Evolutionary conservation across 2,329 filamentous ascomycete genomes (phyloP).

Genomic region (Cladophialophora bantiana): DNA sequence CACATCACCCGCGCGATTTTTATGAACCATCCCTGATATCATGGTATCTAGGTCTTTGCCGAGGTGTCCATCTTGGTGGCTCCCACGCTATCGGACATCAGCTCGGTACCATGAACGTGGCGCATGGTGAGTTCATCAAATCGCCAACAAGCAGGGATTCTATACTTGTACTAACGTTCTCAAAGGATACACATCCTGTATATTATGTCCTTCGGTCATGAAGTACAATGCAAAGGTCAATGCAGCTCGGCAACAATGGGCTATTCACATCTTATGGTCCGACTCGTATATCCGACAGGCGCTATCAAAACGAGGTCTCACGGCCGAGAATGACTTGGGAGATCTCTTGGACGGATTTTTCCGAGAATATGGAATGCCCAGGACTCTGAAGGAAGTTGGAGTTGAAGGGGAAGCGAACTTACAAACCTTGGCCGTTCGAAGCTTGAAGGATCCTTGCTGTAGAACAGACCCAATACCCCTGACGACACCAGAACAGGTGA

Average conservation of each 20-base stretch:
- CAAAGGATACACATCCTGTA: conserved; percentile 20
- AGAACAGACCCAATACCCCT: conserved; percentile 12
- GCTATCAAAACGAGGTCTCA: conserved; percentile 17
- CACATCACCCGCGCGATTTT: background rate
- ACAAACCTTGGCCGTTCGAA: conserved; percentile 24
- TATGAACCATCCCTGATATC: background rate
- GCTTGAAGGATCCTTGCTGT: conserved; percentile 25
- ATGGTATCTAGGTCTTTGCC: conserved; percentile 13
- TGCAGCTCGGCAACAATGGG: conserved; percentile 22
- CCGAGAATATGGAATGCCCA: conserved; percentile 34
- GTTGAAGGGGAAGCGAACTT: conserved; percentile 29
- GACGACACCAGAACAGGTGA: background rate
- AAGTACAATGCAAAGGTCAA: conserved; percentile 27
- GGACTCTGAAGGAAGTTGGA: conserved; percentile 32
- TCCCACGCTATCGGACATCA: conserved; percentile 26
- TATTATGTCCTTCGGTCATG: conserved; percentile 25
- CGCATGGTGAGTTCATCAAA: conserved; percentile 1
- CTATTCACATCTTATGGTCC: conserved; percentile 29
- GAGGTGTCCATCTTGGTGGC: conserved; percentile 24
- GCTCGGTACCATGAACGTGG: conserved; percentile 28
- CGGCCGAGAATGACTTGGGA: conserved; percentile 22
- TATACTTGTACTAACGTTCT: no score
- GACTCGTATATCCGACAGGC: conserved; percentile 27
- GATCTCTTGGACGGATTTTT: conserved; percentile 32
- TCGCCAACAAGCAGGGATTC: no score